Conservation (phyloP, 306 rosid species). For the Gillenia trifoliata region DNA sequence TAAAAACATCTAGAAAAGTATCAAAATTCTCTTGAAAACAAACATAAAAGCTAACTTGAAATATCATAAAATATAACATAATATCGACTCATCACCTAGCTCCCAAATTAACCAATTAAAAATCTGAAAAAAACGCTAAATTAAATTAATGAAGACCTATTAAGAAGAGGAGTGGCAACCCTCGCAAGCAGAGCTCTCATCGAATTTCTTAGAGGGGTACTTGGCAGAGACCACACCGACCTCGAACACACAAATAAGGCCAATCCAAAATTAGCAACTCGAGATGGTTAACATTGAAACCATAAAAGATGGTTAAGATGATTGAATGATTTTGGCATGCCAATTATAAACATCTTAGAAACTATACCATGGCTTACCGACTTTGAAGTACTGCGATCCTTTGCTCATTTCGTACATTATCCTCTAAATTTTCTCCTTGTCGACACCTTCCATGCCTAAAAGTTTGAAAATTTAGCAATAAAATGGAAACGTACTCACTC, state of each 20-base stretch:
- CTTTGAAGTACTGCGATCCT: slow-evolving; percentile 87
- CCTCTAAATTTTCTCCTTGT: slow-evolving; percentile 86
- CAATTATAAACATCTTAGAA: too few relatives aligned
- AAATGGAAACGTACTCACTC: not conserved
- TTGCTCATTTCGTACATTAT: slow-evolving; percentile 86
- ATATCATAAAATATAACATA: too few relatives aligned
- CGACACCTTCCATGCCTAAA: slow-evolving; percentile 95
- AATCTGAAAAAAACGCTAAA: not conserved
- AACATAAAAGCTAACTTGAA: too few relatives aligned
- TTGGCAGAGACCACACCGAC: slow-evolving; percentile 82
- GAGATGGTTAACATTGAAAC: not conserved
- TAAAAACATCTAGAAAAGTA: too few relatives aligned
- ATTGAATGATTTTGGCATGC: not conserved
- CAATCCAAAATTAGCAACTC: slow-evolving; percentile 96
- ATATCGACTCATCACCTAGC: too few relatives aligned
- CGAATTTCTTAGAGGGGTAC: slow-evolving; percentile 68
- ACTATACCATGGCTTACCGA: slow-evolving; percentile 78
- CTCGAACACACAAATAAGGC: slow-evolving; percentile 97
- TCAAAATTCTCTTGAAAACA: too few relatives aligned
- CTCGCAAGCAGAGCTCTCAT: slow-evolving; percentile 66
- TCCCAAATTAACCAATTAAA: too few relatives aligned
- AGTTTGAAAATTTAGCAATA: not conserved
- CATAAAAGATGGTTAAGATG: not conserved
- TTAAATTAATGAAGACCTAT: slow-evolving; percentile 30
- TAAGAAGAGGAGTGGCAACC: slow-evolving; percentile 68